Evolutionary conservation across 2,329 filamentous ascomycete species (phyloP), one percentile per base, ranked within the genome.

Genomic region (Ceratocystiopsis minuta): DNA sequence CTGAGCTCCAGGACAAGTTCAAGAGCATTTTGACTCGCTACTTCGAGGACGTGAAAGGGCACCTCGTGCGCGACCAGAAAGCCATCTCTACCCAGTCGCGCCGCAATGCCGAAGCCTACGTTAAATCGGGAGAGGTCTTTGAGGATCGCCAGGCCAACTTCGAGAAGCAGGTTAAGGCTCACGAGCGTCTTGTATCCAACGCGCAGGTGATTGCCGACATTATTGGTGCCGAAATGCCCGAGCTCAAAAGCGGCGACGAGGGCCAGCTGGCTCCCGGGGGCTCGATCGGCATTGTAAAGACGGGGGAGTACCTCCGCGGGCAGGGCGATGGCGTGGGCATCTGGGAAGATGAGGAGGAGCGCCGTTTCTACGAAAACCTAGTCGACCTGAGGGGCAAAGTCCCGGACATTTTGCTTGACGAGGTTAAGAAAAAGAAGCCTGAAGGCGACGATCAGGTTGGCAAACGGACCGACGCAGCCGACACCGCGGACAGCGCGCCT

Each of bases 261-360:
- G 62, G 73, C 17, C 70, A 79, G 36, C 66, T 70, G 31, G 62
- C 70, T 18, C 69, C 75, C 0, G 80, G 81, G 53, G 78, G 83
- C 41, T 79, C 80, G 1, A 95, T 98, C 52, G 90, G 90, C 32
- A 72, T 96, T 34, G 81, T 96, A 51, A 96, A 95, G 61, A 81
- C 87, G 12, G 84, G 85, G 1, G 88, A 96, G 51, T 96, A 95
- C 54, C 67, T 96, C 34, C 80, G 85, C 34, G 87, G 86, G 13
- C 83, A 92, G 56, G 80, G 79, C 17, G 88, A 96, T 45, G 87
- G 86, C 16, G 74, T 87, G 18, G 90, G 90, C 0, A 96, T 98
- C 48, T 98, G 90, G 90, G 87, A 95, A 62, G 90, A 98, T 52
- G 90, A 98, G 55, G 90, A 98, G 42, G 88, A 98, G 60, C 78